Base-by-base conservation (phyloP, 139 green algal species). In the Micractinium sp. region DNA sequence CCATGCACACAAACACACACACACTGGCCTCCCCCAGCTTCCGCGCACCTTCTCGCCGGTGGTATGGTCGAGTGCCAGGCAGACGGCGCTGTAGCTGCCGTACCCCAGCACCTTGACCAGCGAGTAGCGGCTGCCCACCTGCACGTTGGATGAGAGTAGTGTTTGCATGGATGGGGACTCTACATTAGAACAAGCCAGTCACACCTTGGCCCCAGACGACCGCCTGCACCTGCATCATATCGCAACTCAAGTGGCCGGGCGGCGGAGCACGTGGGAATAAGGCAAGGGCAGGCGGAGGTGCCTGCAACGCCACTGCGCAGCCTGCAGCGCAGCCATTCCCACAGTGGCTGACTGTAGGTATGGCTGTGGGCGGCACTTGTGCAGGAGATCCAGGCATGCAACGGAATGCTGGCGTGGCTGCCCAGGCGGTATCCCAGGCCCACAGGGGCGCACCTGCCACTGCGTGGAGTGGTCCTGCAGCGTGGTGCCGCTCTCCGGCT, bases 31-130 rank as follows among this genome's bases (percentile, higher is more conserved):
- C 31, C n/a, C 31, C n/a, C 31, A 60, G 39, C 31, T 16, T 16
- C 39, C 31, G 7, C 92, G 27, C 84, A 94, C 95, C 91, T 94
- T 88, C 60, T 96, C 93, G 13, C 86, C 87, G 16, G 92, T 94
- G 23, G 91, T 76, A 13, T 75, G 93, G 88, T 98, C 95, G 0
- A 78, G 20, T 7, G 96, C 96, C 60, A 96, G 81, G 85, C 92
- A 95, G 1, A 98, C 96, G 12, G 82, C 87, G 2, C 91, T 95
- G 88, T 97, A 98, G 38, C 89, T 95, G 7, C 96, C 96, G 29
- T 87, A 89, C 19, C 96, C 96, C 67, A 98, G 87, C 12, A 96
- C 76, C 16, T 89, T 89, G 14, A 91, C 13, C 9, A 98, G 81
- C 29, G 90, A 82, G 81, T 98, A 98, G 2, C 96, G 85, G 16